phyloP scores from a whole-genome alignment of 2,329 filamentous ascomycete species.

The Exophiala sideris region DNA sequence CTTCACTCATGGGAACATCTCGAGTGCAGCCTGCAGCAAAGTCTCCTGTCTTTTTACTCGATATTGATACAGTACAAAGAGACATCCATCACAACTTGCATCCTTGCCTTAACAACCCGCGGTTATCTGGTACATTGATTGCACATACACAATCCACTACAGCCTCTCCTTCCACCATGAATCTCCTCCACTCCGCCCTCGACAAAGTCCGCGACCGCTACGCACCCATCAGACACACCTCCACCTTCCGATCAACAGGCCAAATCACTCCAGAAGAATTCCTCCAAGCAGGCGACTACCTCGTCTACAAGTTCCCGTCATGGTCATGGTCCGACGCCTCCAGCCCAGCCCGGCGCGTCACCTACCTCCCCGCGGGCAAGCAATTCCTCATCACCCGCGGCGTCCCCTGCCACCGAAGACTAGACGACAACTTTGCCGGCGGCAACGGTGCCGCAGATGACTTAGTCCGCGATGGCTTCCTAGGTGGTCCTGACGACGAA shows the following conservation, averaged over 20 bases:
- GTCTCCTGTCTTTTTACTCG: neutral
- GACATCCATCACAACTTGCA: neutral
- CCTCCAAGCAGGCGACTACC: slow-evolving; percentile 89
- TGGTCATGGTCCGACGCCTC: slow-evolving; percentile 96
- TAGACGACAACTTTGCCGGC: slow-evolving; percentile 90
- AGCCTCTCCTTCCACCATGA: slow-evolving; percentile 55
- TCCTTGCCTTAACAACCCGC: too few relatives aligned
- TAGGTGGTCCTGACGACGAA: slow-evolving; percentile 45
- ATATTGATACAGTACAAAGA: neutral
- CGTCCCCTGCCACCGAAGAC: slow-evolving; percentile 85
- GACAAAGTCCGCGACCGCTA: slow-evolving; percentile 89
- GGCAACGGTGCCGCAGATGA: slow-evolving; percentile 83
- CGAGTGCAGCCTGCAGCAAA: slow-evolving; percentile 4
- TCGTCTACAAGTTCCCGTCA: slow-evolving; percentile 98
- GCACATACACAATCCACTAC: too few relatives aligned
- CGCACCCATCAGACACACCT: slow-evolving; percentile 82
- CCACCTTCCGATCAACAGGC: slow-evolving; percentile 88
- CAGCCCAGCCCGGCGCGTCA: slow-evolving; percentile 70
- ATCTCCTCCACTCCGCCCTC: slow-evolving; percentile 86
- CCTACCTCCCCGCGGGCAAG: slow-evolving; percentile 81
- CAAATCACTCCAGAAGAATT: slow-evolving; percentile 98
- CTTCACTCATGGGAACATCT: neutral
- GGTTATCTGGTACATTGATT: too few relatives aligned
- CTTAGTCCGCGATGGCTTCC: slow-evolving; percentile 74
- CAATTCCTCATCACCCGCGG: slow-evolving; percentile 94